phyloP scores from a whole-genome alignment of 2,329 filamentous ascomycete species.

The Monosporascus sp. region DNA sequence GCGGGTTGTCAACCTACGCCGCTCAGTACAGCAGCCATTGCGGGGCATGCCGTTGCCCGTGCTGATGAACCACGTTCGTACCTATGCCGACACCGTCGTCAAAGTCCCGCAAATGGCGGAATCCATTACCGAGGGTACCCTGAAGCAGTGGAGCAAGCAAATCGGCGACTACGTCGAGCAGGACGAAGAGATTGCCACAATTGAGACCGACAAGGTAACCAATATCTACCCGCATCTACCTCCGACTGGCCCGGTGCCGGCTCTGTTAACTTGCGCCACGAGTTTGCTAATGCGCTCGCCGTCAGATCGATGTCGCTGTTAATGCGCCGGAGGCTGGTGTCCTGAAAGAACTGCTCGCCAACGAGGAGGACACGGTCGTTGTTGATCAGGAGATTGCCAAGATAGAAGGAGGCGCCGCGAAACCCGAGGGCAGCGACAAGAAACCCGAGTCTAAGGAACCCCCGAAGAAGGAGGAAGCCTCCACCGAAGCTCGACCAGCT shows the following conservation, averaged over 20 bases:
- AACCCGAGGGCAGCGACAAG: constrained; percentile 46
- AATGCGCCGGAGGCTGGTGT: constrained; percentile 88
- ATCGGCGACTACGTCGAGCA: constrained; percentile 90
- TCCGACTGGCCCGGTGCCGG: not conserved
- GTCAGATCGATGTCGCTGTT: constrained; percentile 89
- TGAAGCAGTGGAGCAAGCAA: constrained; percentile 92
- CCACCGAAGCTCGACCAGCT: constrained; percentile 32
- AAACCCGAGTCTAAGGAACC: constrained; percentile 57
- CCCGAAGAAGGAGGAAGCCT: constrained; percentile 40
- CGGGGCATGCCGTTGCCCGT: constrained; percentile 41
- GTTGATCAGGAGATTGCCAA: constrained; percentile 89
- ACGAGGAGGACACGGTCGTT: constrained; percentile 90
- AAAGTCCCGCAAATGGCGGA: constrained; percentile 98
- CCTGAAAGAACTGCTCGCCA: constrained; percentile 86
- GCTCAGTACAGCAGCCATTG: constrained; percentile 34
- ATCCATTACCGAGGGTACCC: constrained; percentile 93
- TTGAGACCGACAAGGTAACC: constrained; percentile 93
- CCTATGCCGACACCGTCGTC: constrained; percentile 74
- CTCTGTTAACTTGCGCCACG: not conserved
- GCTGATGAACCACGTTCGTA: constrained; percentile 53
- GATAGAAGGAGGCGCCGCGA: constrained; percentile 71
- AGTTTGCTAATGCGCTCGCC: constrained; percentile 6
- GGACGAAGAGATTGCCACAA: constrained; percentile 97
- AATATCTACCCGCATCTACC: not conserved
- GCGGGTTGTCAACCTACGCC: constrained; percentile 32